A percentile compares a stretch with the other conserved stretches of the same genome.
Evolutionary conservation across 106 monocot species (phyloP).

Genomic region (Xerophyta viscosa): DNA sequence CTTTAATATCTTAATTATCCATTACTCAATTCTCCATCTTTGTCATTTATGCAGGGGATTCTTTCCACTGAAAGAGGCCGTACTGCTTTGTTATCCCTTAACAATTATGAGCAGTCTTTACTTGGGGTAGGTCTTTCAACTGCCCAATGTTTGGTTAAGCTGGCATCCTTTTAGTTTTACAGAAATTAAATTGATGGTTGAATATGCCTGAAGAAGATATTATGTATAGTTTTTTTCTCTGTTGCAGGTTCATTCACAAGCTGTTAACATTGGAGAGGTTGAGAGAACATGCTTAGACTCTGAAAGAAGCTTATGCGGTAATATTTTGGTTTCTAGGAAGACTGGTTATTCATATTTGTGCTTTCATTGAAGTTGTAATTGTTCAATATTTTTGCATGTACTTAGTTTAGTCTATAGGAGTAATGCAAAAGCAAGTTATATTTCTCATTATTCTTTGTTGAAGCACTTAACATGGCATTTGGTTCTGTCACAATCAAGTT

Average conservation of each 20-base stretch:
- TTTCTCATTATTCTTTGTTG: no score
- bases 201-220: no score
- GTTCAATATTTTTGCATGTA: no score
- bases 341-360: neutral
- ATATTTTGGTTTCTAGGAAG: neutral
- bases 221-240: neutral
- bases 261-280: constrained; percentile 58
- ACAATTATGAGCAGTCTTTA: constrained; percentile 62
- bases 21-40: no score
- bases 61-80: constrained; percentile 90
- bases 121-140: constrained; percentile 36
- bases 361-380: neutral
- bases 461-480: no score
- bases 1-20: no score
- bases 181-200: no score
- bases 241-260: constrained; percentile 72
- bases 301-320: constrained; percentile 33
- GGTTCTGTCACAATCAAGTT: no score
- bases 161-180: neutral
- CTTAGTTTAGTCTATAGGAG: no score
- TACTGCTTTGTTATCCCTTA: constrained; percentile 35
- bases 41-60: constrained; percentile 50
- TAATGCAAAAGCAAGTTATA: no score
- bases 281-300: constrained; percentile 48
- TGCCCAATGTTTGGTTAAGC: neutral